Evolutionary conservation across 495 filamentous ascomycete genomes (phyloP).

Genomic region (Aspergillus bertholletiae): DNA sequence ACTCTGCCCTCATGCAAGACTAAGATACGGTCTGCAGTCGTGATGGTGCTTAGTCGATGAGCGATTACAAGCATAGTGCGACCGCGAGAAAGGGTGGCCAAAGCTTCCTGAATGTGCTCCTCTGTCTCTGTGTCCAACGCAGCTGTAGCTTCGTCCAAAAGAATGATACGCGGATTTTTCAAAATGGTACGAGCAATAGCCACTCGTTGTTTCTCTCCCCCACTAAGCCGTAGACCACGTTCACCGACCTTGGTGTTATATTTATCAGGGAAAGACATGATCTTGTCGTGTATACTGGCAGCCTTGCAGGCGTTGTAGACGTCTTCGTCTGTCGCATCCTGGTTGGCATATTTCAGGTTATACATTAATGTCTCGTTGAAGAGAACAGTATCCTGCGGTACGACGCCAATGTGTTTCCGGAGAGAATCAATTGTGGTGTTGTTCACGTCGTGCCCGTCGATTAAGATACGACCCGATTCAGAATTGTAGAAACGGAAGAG

Average conservation of each 20-base stretch:
- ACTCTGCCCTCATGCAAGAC: constrained; percentile 86
- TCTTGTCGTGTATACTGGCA: constrained; percentile 94
- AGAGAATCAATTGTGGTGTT: constrained; percentile 91
- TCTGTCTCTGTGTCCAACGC: constrained; percentile 95
- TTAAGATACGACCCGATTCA: constrained; percentile 67
- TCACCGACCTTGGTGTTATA: constrained; percentile 94
- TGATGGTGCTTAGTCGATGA: constrained; percentile 92
- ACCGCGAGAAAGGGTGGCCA: constrained; percentile 72
- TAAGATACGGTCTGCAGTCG: constrained; percentile 88
- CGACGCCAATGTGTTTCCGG: constrained; percentile 85
- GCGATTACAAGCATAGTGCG: constrained; percentile 84
- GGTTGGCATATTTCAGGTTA: constrained; percentile 93
- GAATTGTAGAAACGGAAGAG: constrained; percentile 95
- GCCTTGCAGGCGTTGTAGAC: constrained; percentile 86
- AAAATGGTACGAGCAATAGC: constrained; percentile 95
- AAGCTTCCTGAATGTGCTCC: constrained; percentile 87
- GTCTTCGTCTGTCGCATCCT: constrained; percentile 76
- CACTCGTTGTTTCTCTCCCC: constrained; percentile 95
- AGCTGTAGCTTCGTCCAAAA: constrained; percentile 94
- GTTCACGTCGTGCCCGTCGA: constrained; percentile 82
- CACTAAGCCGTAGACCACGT: constrained; percentile 85
- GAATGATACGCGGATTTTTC: constrained; percentile 93
- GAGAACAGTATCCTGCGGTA: constrained; percentile 92
- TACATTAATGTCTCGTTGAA: constrained; percentile 99
- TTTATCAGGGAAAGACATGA: constrained; percentile 85